Evolutionary conservation across 371 early-diverging fungal genomes (phyloP).

Genomic region (Rhizopus stolonifer): DNA sequence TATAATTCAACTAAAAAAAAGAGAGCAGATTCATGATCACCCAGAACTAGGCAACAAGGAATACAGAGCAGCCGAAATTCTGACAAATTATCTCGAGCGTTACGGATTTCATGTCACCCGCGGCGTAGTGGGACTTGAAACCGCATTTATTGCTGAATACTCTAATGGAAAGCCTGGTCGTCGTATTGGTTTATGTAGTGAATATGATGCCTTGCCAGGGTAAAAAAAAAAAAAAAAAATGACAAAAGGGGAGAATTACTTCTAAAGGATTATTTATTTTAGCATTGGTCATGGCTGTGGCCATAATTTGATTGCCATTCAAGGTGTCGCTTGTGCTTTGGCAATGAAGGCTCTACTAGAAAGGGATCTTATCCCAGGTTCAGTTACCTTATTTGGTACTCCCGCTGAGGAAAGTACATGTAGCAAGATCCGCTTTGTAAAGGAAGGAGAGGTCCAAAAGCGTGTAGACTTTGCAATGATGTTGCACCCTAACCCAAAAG

Average conservation of each 20-base stretch:
- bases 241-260: too few species aligned
- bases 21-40: constrained; percentile 54
- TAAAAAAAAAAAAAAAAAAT: constrained; percentile 23
- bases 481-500: constrained; percentile 47
- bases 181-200: constrained; percentile 57
- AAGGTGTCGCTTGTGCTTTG: constrained; percentile 66
- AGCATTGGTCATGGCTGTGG: constrained; percentile 69
- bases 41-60: constrained; percentile 67
- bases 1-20: neutral
- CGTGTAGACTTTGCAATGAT: constrained; percentile 71
- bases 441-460: constrained; percentile 58
- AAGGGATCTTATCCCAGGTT: constrained; percentile 48
- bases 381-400: constrained; percentile 73
- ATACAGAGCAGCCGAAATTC: constrained; percentile 42
- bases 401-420: constrained; percentile 77
- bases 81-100: constrained; percentile 58
- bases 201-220: constrained; percentile 71
- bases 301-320: constrained; percentile 70
- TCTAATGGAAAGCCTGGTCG: constrained; percentile 39
- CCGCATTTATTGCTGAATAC: constrained; percentile 66
- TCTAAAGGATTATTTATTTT: constrained; percentile 9
- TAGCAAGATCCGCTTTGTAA: constrained; percentile 71
- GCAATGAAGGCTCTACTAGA: constrained; percentile 58
- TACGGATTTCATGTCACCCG: constrained; percentile 57
- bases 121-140: constrained; percentile 55